Evolutionary conservation across 1,284 basidiomycete species (phyloP).

Genomic region (Veloporphyrellus conicus): DNA sequence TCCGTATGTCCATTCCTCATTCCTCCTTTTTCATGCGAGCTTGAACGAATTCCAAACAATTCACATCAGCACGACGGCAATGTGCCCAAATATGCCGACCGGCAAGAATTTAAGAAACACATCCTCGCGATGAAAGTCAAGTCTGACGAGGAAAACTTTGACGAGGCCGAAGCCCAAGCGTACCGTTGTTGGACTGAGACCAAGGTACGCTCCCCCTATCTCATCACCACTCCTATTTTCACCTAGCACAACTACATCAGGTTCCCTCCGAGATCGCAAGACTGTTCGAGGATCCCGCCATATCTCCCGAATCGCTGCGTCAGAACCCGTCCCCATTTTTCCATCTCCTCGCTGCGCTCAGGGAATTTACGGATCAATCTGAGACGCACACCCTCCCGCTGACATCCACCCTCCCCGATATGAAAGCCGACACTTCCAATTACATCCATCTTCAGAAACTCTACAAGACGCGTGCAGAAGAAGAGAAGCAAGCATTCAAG

Average conservation of each 20-base stretch:
- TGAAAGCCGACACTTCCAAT: conserved; percentile 85
- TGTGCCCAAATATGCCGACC: conserved; percentile 65
- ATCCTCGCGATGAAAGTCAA: conserved; percentile 63
- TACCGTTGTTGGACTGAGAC: conserved; percentile 71
- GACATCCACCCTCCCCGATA: conserved; percentile 80
- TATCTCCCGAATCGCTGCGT: conserved; percentile 34
- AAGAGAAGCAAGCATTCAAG: conserved; percentile 62
- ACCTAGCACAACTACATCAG: conserved; percentile 22
- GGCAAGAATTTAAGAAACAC: conserved; percentile 71
- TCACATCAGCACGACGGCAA: conserved; percentile 56
- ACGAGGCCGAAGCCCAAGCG: conserved; percentile 82
- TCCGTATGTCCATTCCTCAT: conserved; percentile 44
- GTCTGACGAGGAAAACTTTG: conserved; percentile 92
- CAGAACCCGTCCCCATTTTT: conserved; percentile 68
- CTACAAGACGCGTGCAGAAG: conserved; percentile 68
- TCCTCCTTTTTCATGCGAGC: neutral
- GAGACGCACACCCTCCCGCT: conserved; percentile 47
- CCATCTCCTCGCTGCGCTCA: conserved; percentile 79
- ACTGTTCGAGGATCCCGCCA: conserved; percentile 59
- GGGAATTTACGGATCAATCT: conserved; percentile 50
- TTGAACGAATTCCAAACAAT: neutral
- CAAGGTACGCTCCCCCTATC: conserved; percentile 35
- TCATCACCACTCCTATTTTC: neutral
- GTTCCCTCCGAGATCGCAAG: conserved; percentile 64
- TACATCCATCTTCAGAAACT: conserved; percentile 80